These are phyloP conservation scores for Knoxia roxburghii DNA, from an alignment of 257 asterid species.

Conservation along the genomic window DNA sequence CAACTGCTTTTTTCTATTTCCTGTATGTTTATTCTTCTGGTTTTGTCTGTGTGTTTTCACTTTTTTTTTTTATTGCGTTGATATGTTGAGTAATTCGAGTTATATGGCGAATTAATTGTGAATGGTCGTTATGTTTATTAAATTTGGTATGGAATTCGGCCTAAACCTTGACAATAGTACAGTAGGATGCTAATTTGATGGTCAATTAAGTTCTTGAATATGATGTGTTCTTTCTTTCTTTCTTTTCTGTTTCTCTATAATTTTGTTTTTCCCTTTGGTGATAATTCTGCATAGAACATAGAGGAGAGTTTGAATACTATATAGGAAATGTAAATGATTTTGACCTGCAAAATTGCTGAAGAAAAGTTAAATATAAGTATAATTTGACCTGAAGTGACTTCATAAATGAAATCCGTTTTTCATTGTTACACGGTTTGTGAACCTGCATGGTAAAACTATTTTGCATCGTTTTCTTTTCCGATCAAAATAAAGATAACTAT, in stretches of 20 bases:
- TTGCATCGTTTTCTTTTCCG: neutral
- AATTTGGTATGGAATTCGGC: neutral
- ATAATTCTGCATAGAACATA: neutral
- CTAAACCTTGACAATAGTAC: neutral
- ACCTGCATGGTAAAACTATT: neutral
- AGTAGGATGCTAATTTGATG: neutral
- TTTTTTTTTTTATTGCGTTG: neutral
- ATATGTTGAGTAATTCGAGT: neutral
- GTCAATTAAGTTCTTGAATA: neutral
- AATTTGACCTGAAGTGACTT: no score
- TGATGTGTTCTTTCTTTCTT: neutral
- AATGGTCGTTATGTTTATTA: neutral
- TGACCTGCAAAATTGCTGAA: neutral
- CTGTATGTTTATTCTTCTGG: slow-evolving; percentile 34
- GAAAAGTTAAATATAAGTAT: neutral
- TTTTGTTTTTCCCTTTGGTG: neutral
- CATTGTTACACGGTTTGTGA: no score
- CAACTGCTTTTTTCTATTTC: slow-evolving; percentile 92
- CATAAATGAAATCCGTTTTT: neutral
- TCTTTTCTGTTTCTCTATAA: no score
- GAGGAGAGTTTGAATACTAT: neutral
- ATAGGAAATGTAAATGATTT: neutral
- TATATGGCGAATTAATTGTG: neutral
- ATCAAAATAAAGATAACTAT: neutral
- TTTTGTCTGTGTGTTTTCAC: neutral